Evolutionary conservation across 192 early-diverging fungal species (phyloP).

Genomic region (Gonapodya prolifera): DNA sequence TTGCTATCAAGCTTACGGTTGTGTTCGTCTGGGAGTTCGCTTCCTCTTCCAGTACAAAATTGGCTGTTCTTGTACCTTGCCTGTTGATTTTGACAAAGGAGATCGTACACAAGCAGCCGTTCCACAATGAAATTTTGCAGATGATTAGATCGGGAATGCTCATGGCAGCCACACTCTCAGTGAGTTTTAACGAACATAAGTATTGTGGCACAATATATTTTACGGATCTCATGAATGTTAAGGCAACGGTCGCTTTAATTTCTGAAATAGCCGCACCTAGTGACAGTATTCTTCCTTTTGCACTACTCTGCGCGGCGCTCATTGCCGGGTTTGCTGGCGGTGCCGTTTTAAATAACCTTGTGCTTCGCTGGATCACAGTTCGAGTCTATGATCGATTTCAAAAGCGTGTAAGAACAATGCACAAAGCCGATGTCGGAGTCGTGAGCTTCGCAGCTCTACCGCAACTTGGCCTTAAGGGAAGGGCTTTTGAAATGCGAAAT

Average conservation of each 20-base stretch:
- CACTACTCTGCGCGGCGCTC: not conserved
- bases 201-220: too few species aligned
- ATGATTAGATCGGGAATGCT: not conserved
- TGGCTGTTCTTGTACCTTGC: not conserved
- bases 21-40: not conserved
- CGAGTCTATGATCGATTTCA: not conserved
- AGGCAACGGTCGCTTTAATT: too few species aligned
- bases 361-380: not conserved
- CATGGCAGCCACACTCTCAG: not conserved
- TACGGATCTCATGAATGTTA: too few species aligned
- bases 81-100: not conserved
- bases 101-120: not conserved
- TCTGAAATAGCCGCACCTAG: too few species aligned
- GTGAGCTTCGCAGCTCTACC: not conserved
- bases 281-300: not conserved
- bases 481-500: not conserved
- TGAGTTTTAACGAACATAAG: not conserved
- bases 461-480: not conserved
- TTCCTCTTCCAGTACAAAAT: not conserved
- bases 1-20: not conserved
- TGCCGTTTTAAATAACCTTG: not conserved
- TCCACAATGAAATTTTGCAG: not conserved
- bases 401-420: not conserved
- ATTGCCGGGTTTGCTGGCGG: not conserved
- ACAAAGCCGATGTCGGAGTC: not conserved